These are phyloP conservation scores for Thermomyces lanuginosus DNA, from an alignment of 2,329 filamentous ascomycete genomes.

Conservation along the genomic window DNA sequence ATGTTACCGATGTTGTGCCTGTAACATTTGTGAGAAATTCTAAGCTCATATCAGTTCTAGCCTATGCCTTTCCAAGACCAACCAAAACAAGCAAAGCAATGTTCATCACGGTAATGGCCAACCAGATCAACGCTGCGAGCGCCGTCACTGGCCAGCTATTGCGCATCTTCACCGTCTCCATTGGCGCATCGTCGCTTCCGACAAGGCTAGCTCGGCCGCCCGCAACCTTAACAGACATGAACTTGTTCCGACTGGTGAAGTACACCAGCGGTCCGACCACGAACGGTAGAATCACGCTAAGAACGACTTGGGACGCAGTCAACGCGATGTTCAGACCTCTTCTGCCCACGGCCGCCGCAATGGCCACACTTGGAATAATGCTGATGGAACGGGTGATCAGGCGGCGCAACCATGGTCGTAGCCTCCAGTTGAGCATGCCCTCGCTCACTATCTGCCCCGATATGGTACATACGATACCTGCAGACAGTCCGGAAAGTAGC, in stretches of 20 bases:
- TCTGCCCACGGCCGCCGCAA: constrained; percentile 61
- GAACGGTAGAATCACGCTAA: constrained; percentile 67
- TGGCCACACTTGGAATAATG: constrained; percentile 67
- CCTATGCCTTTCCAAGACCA: constrained; percentile 36
- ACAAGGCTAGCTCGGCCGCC: constrained; percentile 19
- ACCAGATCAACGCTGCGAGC: constrained; percentile 50
- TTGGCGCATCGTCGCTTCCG: constrained; percentile 14
- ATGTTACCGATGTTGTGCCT: too few species aligned
- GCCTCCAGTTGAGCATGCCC: constrained; percentile 58
- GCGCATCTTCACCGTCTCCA: constrained; percentile 43
- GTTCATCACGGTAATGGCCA: constrained; percentile 62
- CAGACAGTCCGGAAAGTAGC: constrained; percentile 62
- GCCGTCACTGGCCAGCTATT: constrained; percentile 51
- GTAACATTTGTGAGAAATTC: too few species aligned
- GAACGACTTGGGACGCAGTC: constrained; percentile 59
- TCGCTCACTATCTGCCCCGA: constrained; percentile 79
- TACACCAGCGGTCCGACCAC: constrained; percentile 70
- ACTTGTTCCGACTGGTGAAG: constrained; percentile 63
- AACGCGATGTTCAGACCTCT: constrained; percentile 54
- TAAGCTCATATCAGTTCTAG: too few species aligned
- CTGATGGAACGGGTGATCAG: constrained; percentile 64
- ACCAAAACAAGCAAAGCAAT: constrained; percentile 55
- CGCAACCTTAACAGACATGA: constrained; percentile 54
- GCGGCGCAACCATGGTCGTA: constrained; percentile 62
- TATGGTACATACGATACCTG: constrained; percentile 78